phyloP scores from a whole-genome alignment of 2,329 filamentous ascomycete species.

The Coleophoma crateriformis region DNA sequence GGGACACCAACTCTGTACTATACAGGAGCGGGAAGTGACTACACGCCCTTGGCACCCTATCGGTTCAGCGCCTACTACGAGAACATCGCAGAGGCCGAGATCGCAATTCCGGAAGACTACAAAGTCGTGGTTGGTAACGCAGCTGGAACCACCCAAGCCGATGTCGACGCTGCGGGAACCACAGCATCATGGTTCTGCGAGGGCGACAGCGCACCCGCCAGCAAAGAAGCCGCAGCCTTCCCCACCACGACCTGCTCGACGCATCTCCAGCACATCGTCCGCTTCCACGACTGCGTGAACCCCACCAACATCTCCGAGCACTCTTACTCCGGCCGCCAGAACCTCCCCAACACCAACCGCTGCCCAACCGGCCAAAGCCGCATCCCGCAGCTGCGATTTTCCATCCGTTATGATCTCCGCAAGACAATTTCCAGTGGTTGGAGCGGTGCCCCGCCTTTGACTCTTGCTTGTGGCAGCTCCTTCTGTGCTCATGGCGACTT shows the following conservation, averaged over 20 bases:
- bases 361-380: constrained; percentile 38
- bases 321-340: constrained; percentile 19
- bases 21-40: constrained; percentile 21
- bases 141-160: constrained; percentile 27
- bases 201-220: constrained; percentile 14
- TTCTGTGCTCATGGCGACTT: constrained; percentile 41
- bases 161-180: constrained; percentile 23
- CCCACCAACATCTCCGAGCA: constrained; percentile 24
- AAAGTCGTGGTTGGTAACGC: constrained; percentile 35
- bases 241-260: constrained; percentile 31
- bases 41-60: constrained; percentile 26
- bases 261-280: constrained; percentile 37
- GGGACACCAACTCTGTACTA: constrained; percentile 37
- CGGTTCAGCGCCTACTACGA: constrained; percentile 43
- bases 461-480: constrained; percentile 35
- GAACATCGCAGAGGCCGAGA: constrained; percentile 33
- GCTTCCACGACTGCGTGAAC: constrained; percentile 38
- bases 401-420: constrained; percentile 39
- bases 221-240: constrained; percentile 22
- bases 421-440: constrained; percentile 37
- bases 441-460: constrained; percentile 35
- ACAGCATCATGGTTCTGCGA: constrained; percentile 32
- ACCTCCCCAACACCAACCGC: constrained; percentile 27
- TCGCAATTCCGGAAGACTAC: constrained; percentile 38
- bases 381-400: constrained; percentile 42